Percentiles rank a stretch among this genome's conserved stretches.
Conservation (phyloP, 345 rosid genomes). For the Noccaea bulbosa region DNA sequence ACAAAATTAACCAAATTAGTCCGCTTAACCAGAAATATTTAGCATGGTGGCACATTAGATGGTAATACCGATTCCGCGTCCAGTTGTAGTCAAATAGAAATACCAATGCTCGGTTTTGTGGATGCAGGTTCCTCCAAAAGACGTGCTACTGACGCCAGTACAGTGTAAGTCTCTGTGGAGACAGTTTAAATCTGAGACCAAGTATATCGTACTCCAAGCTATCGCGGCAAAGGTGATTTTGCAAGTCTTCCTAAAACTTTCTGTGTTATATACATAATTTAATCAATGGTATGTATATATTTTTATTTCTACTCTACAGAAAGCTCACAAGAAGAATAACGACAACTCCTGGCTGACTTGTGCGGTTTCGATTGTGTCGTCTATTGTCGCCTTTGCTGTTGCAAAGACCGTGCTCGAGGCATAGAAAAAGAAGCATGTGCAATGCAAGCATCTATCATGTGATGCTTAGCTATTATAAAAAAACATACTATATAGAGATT, state of each 20-base stretch:
- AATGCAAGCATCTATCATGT: no score
- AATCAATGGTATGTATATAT: slow-evolving; percentile 3
- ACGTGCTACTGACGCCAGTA: slow-evolving; percentile 67
- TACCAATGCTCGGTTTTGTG: slow-evolving; percentile 11
- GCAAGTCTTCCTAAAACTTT: slow-evolving; percentile 9
- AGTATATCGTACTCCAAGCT: slow-evolving; percentile 74
- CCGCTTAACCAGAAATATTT: not conserved
- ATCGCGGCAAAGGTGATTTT: slow-evolving; percentile 67
- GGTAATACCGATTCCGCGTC: not conserved
- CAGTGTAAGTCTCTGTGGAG: slow-evolving; percentile 85
- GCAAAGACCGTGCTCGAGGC: no score
- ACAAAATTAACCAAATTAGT: slow-evolving; percentile 5
- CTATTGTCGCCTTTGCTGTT: no score
- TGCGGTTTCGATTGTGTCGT: no score
- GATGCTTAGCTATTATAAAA: no score
- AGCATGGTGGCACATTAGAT: not conserved
- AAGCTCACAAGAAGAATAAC: slow-evolving; percentile 66
- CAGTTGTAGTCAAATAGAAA: not conserved
- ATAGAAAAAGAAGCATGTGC: no score
- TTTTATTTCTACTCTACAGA: slow-evolving; percentile 48
- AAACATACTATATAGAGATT: not conserved
- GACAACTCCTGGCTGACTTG: no score
- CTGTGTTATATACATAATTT: not conserved
- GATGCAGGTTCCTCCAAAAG: slow-evolving; percentile 58
- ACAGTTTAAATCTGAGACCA: slow-evolving; percentile 78